Base-by-base conservation (phyloP, 345 rosid species). In the Rhizophora mangle region DNA sequence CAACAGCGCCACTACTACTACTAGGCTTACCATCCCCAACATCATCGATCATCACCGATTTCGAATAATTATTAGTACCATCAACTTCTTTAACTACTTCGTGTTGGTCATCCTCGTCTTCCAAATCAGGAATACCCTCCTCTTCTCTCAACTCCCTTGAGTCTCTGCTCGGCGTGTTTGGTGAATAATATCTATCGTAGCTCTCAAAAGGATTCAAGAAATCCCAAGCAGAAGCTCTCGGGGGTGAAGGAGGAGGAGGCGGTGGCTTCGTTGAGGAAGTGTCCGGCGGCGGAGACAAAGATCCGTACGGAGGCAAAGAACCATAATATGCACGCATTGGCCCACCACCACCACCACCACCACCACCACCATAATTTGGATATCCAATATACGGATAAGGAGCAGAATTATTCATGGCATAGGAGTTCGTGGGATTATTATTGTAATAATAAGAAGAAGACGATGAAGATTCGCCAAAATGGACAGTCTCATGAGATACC, bases 41-140 rank as follows among this genome's bases (percentile, higher is more conserved):
- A n/a, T 29, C 79, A 7, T 39, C 85, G 55, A 63, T 54, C 74
- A 65, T 78, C 11, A 68, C 82, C 20, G 87, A 68, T 60, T 76
- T 80, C 20, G 76, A 69, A 43, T 79, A 73, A 43, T 80, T 68
- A 49, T 51, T 36, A 60, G 52, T 32, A 37, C 53, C 49, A 47
- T 24, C 11, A 26, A 92, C 92, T 77, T 92, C 75, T 74, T 89
- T 92, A 43, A 92, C 95, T 36, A 82, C 87, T 78, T 90, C 96
- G 46, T 80, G 82, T 9, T 77, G 86, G 13, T 64, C 79, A 67
- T 86, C 86, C 62, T 87, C 98, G 9, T 92, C 93, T 79, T 96
- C 99, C 79, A 96, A 81, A 66, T 96, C 99, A 65, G 99, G 99
- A 6, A 96, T 92, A 57, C 97, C 98, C 68, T 96, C 99, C 75